Base-by-base conservation (phyloP, 345 rosid genomes). In the Carallia pectinifolia region DNA sequence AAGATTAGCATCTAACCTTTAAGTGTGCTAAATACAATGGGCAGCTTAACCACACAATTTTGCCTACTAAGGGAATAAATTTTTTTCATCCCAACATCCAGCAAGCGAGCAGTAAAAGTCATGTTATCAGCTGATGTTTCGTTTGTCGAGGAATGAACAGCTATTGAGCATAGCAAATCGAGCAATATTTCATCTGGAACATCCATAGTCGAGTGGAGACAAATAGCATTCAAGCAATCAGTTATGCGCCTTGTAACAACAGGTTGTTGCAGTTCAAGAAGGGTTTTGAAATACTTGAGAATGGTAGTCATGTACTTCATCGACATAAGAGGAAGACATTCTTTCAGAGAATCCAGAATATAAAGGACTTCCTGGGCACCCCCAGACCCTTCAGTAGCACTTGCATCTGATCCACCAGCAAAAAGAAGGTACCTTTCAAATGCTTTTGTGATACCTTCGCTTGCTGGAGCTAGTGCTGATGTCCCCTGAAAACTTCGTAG, bases 301-400 rank as follows among this genome's bases (percentile, higher is more conserved):
- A 88, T 62, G 19, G 65, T 54, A 70, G 87, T 77, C 36, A 78
- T 78, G 79, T 75, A 80, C 74, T 87, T 86, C 71, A 61, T 69
- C 3, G 91, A 82, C 92, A 95, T 76, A 74, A 83, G 77, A 38
- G 98, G 91, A 77, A 92, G 85, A 74, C 90, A 88, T 67, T 90
- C 97, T 79, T 86, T 92, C 9, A 95, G 78, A 58, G 94, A 82
- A 39, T 84, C 90, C 16, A 95, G 77, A 77, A 90, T 54, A 72
- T 81, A 78, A 7, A 95, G 81, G 61, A 92, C 89, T 76, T 88
- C 93, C 76, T 84, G 90, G 40, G 92, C 99, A 72, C 96, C 97
- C 76, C 70, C 84, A 3, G 89, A 75, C 66, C 83, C 88, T 75
- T 92, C 96, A 7, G 66, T 62, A 37, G 78, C 83, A 66, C 71